Evolutionary conservation across 208 protist species (phyloP), one percentile per base, ranked within the genome.

Genomic region (Lotmaria passim): DNA sequence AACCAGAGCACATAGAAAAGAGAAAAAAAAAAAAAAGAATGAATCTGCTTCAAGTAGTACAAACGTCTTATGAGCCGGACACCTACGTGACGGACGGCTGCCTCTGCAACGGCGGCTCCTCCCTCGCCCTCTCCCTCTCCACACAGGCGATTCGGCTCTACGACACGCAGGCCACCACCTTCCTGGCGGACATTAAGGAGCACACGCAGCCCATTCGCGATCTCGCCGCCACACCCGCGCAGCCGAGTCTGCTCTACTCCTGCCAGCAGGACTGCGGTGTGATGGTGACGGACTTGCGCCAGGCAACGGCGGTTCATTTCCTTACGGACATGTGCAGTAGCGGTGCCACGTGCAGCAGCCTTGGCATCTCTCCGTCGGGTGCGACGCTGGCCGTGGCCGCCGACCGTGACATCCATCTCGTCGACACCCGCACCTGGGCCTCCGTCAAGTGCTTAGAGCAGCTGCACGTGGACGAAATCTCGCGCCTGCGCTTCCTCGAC

Each of bases 381-480:
- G 39, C 28, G 30, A 41, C 50, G 21, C 59, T 95, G 24, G 83
- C 77, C n/a, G 44, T 95, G 26, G 76, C 83, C 21, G 79, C 80
- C 6, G 75, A 78, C 33, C 78, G 80, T 33, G 85, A 91, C 55
- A 68, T 90, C 12, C 78, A 90, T 59, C 47, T 96, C 21, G 63
- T 93, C 6, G 91, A 96, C 60, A 75, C 79, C 19, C 83, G 85
- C 57, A 93, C 72, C 26, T 93, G 86, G 86, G 30, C 38, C 8
- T 76, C 73, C 0, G 52, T 63, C 19, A 74, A 85, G 26, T 59
- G 66, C n/a, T 63, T 94, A 39, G 76, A 83, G 34, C 64, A 82
- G 23, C 83, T 94, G 51, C 91, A 96, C 77, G 72, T 84, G 10
- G 91, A 96, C 60, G 91, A 96, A 52, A 81, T 96, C 57, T 91